Evolutionary conservation across 2,329 filamentous ascomycete species (phyloP), one percentile per base, ranked within the genome.

Genomic region (Chalara sp.): DNA sequence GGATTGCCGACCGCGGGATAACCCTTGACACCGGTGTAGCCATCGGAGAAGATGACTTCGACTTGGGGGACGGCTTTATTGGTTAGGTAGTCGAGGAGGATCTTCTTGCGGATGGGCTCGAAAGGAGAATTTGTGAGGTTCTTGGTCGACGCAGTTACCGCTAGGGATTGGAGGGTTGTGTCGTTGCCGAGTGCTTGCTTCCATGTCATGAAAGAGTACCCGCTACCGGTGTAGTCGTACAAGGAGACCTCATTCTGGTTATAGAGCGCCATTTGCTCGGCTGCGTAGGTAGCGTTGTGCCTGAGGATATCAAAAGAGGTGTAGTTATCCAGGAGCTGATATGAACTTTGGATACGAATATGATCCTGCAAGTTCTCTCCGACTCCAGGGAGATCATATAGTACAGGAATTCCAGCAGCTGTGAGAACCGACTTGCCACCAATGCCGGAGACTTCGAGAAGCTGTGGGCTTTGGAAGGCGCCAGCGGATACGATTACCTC

Each of bases 401-500:
- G 57, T 0, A 67, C 61, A 4, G 35, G 10, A 40, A 80, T 78
- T 21, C 70, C 63, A 46, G 73, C 68, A n/a, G 64, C 61, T 5
- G 67, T 50, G 3, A 80, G 68, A 42, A 76, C 67, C 1, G 64
- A 58, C 3, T 65, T 65, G 1, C 71, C 68, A 0, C 76, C 76
- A 31, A 80, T 68, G 6, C 76, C 76, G 44, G 72, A 76, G 0
- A 78, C 67, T 62, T 76, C 73, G 3, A 80, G 70, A 5, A 79
- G 67, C 53, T 77, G 73, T 0, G 76, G 76, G 4, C 72, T 71
- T 60, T 76, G 75, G 58, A 77, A 74, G 2, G 70, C 65, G n/a
- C 76, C 76, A 1, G 72, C 75, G 0, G 72, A 70, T 11, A 79
- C 55, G 43, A 79, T 75, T 12, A 79, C 70, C 55, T 79, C 76